Percentiles rank a stretch among this genome's conserved stretches.
These are phyloP conservation scores for Gynostemma pentaphyllum DNA, from an alignment of 306 rosid species.

Conservation along the genomic window DNA sequence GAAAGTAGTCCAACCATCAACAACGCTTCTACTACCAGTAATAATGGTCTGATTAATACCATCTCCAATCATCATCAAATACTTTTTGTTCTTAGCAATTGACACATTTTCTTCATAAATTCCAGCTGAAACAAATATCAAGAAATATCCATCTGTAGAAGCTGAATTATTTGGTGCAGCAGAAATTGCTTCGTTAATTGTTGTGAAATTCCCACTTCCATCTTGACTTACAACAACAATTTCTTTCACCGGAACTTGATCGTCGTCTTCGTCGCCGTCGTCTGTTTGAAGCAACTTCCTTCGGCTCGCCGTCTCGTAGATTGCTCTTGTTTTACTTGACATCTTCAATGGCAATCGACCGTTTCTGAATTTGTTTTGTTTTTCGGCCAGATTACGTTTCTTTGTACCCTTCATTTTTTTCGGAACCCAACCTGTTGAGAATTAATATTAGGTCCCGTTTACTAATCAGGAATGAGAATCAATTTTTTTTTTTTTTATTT, in stretches of 20 bases:
- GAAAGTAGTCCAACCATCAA: constrained; percentile 81
- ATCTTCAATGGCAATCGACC: constrained; percentile 62
- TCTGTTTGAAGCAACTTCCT: constrained; percentile 37
- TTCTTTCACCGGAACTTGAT: constrained; percentile 33
- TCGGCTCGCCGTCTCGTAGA: constrained; percentile 52
- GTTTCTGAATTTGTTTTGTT: constrained; percentile 34
- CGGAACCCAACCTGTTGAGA: constrained; percentile 40
- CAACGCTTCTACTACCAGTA: constrained; percentile 72
- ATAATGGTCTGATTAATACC: constrained; percentile 71
- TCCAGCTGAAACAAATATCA: constrained; percentile 73
- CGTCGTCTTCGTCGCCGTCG: constrained; percentile 12
- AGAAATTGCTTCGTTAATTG: constrained; percentile 62
- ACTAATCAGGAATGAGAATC: too few species aligned
- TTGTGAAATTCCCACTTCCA: constrained; percentile 65
- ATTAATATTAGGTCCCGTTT: too few species aligned
- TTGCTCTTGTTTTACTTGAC: constrained; percentile 36
- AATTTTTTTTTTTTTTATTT: too few species aligned
- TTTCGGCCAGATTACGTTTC: constrained; percentile 19
- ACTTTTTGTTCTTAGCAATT: constrained; percentile 51
- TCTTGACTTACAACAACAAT: constrained; percentile 64
- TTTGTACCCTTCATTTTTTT: constrained; percentile 14
- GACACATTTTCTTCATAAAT: constrained; percentile 61
- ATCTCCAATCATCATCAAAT: constrained; percentile 76
- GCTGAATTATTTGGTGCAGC: constrained; percentile 74
- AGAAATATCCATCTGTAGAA: constrained; percentile 40